phyloP scores from a whole-genome alignment of 129 eudicot genomes.

The Saussurea involucrata region DNA sequence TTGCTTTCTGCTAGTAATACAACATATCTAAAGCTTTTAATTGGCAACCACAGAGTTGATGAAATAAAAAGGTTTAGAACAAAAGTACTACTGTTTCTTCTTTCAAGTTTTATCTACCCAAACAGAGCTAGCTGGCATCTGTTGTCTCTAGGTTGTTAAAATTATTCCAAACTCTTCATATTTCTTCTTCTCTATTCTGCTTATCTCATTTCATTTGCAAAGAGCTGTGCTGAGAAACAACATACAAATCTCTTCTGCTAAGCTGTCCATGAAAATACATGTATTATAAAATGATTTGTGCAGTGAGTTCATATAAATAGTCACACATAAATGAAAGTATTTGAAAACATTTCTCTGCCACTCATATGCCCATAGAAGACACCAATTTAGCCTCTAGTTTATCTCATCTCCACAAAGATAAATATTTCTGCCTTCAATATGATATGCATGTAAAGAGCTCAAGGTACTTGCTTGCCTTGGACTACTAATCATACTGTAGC shows the following conservation, averaged over 20 bases:
- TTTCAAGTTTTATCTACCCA: not conserved
- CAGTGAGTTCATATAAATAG: not conserved
- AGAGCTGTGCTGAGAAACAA: not conserved
- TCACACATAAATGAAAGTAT: not conserved
- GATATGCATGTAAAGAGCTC: not conserved
- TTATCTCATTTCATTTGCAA: not conserved
- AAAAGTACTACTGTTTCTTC: slow-evolving; percentile 1
- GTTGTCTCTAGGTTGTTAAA: too few species aligned
- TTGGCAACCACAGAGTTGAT: not conserved
- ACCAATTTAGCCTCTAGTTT: not conserved
- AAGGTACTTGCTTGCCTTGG: not conserved
- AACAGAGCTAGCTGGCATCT: not conserved
- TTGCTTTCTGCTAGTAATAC: not conserved
- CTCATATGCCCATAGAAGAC: not conserved
- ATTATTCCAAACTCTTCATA: not conserved
- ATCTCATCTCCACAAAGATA: not conserved
- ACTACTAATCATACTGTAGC: not conserved
- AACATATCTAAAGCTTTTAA: not conserved
- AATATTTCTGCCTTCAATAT: not conserved
- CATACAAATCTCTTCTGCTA: not conserved
- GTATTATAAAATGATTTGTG: not conserved
- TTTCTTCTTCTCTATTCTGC: not conserved
- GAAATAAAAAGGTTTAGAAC: not conserved
- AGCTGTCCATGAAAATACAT: not conserved
- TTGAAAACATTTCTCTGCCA: not conserved